A percentile compares a stretch with the other conserved stretches of the same genome.
Conservation (phyloP, 179 eudicot species). For the Gypsophila paniculata region DNA sequence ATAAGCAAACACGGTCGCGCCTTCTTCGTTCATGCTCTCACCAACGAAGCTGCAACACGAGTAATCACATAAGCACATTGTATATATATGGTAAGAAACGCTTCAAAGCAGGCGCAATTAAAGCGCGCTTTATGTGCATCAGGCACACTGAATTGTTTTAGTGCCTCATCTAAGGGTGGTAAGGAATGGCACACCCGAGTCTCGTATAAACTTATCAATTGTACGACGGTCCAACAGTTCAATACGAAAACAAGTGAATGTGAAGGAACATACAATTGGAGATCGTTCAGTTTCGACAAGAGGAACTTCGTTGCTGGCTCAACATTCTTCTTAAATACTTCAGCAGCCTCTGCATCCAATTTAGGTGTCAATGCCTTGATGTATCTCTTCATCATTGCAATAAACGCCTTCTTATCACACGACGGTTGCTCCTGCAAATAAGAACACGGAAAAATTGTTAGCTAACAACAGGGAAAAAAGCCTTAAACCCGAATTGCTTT, state of each 20-base stretch:
- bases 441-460: neutral
- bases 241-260: too few species aligned
- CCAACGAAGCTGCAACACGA: constrained; percentile 49
- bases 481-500: too few species aligned
- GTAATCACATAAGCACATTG: too few species aligned
- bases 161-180: too few species aligned
- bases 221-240: too few species aligned
- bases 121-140: too few species aligned
- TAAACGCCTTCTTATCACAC: constrained; percentile 65
- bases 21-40: constrained; percentile 42
- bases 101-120: too few species aligned
- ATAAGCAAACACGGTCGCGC: constrained; percentile 33
- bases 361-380: constrained; percentile 64
- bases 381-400: constrained; percentile 59
- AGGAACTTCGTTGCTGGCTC: constrained; percentile 65
- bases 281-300: constrained; percentile 66
- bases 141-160: too few species aligned
- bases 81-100: too few species aligned
- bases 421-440: constrained; percentile 78
- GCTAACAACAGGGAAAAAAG: too few species aligned
- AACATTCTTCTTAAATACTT: constrained; percentile 54
- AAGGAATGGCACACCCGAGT: too few species aligned
- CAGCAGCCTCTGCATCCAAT: constrained; percentile 45
- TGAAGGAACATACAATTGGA: constrained; percentile 59
- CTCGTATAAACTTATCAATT: too few species aligned